Evolutionary conservation across 768 basidiomycete genomes (phyloP), one percentile per base, ranked within the genome.

Genomic region (Mycena galericulata): DNA sequence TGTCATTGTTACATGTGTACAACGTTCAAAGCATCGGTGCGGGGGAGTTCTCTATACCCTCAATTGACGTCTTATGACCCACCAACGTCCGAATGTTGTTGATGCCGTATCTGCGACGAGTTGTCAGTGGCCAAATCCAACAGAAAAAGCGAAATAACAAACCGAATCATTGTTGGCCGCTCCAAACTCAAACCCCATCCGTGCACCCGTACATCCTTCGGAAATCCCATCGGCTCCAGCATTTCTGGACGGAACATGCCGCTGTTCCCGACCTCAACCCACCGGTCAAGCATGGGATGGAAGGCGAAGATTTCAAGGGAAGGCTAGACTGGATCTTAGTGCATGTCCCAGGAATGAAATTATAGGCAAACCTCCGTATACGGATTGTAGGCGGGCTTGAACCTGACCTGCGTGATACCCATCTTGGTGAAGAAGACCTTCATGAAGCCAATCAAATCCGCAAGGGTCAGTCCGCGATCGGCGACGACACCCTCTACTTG

Each of bases 401-500:
- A 99, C 63, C 97, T 86, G 34, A 99, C 85, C 76, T 94, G 90
- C 68, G 91, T 88, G 75, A 99, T 93, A 49, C 98, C 98, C 94
- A 98, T 98, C 81, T 99, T 99, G 71, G 84, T 89, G 88, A 99
- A 99, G 87, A 99, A 99, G 62, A 96, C 93, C 72, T 95, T 88
- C 97, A 99, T 98, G 84, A 99, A 99, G 15, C 97, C 97, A 70
- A 99, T 98, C 67, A 99, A 84, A 78, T 99, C 96, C 20, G 96
- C 97, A 29, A 99, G 84, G 1, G 97, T 99, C 66, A 99, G 82
- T 55, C 90, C 90, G 71, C 91, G 89, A 80, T 99, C 98, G 12
- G 98, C 98, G 29, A 99, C 96, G 50, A 99, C 98, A 56, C 98
- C 98, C 79, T 99, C 98, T n/a, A 99, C 98, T 81, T 99, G 98